phyloP scores from a whole-genome alignment of 805 yeast genomes.

The Ogataea allantospora region DNA sequence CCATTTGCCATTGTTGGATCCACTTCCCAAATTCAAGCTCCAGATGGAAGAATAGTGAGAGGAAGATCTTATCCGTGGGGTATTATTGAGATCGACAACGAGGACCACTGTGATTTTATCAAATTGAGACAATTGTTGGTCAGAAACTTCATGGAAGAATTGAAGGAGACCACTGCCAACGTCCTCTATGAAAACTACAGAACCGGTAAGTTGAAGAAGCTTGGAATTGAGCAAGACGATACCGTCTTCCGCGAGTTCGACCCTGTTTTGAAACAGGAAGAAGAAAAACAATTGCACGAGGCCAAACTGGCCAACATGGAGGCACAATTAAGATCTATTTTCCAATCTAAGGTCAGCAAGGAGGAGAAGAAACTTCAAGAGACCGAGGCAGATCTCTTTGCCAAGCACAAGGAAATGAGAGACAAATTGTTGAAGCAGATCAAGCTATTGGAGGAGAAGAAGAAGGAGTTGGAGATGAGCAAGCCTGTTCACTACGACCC shows the following conservation, averaged over 20 bases:
- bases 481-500: slow-evolving; percentile 47
- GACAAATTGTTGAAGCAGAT: slow-evolving; percentile 88
- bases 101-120: slow-evolving; percentile 88
- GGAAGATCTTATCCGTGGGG: slow-evolving; percentile 99
- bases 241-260: slow-evolving; percentile 93
- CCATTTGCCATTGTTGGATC: slow-evolving; percentile 98
- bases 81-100: slow-evolving; percentile 90
- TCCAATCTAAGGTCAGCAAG: slow-evolving; percentile 93
- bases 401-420: slow-evolving; percentile 96
- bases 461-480: slow-evolving; percentile 67
- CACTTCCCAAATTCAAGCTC: slow-evolving; percentile 61
- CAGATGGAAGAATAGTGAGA: slow-evolving; percentile 78
- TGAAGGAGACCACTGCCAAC: slow-evolving; percentile 79
- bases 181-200: slow-evolving; percentile 85
- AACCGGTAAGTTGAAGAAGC: slow-evolving; percentile 68
- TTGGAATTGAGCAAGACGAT: slow-evolving; percentile 92
- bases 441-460: slow-evolving; percentile 87
- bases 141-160: slow-evolving; percentile 89
- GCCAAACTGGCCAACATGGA: slow-evolving; percentile 93
- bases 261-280: slow-evolving; percentile 88
- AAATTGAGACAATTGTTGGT: slow-evolving; percentile 84
- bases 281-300: slow-evolving; percentile 89
- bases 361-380: slow-evolving; percentile 96
- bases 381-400: slow-evolving; percentile 93
- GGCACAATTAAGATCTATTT: slow-evolving; percentile 92